phyloP scores from a whole-genome alignment of 805 yeast species.

The Millerozyma miso region DNA sequence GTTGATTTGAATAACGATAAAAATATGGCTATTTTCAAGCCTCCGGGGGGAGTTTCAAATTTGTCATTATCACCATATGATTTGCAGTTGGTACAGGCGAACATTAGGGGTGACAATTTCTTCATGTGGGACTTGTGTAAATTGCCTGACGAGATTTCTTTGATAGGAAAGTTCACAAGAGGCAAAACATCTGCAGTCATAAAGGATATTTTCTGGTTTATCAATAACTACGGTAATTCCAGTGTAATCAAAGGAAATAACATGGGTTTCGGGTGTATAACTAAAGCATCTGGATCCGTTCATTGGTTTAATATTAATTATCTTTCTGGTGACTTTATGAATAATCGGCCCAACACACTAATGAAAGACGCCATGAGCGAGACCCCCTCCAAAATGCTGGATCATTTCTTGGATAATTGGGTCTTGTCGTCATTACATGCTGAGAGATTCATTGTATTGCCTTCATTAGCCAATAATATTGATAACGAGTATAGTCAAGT shows the following conservation, averaged over 20 bases:
- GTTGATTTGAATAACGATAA: conserved; percentile 43
- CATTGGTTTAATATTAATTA: conserved; percentile 57
- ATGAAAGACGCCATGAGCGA: conserved; percentile 7
- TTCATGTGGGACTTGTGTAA: conserved; percentile 61
- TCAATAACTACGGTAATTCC: conserved; percentile 27
- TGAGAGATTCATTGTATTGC: conserved; percentile 23
- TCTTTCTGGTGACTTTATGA: conserved; percentile 26
- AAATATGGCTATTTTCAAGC: conserved; percentile 43
- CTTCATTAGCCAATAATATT: conserved; percentile 10
- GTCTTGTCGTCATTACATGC: conserved; percentile 38
- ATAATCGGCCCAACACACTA: conserved; percentile 27
- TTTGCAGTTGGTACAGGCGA: conserved; percentile 49
- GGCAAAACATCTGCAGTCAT: conserved; percentile 61
- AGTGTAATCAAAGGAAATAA: conserved; percentile 21
- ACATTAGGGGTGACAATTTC: conserved; percentile 57
- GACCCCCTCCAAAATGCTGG: conserved; percentile 4
- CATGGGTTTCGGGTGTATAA: conserved; percentile 48
- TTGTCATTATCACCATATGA: conserved; percentile 62
- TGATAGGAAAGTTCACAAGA: conserved; percentile 55
- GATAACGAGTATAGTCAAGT: conserved; percentile 10
- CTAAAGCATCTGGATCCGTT: conserved; percentile 52
- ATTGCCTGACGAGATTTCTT: conserved; percentile 45
- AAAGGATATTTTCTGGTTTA: conserved; percentile 50
- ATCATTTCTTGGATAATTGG: conserved; percentile 40
- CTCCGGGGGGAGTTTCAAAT: conserved; percentile 60